Conservation (phyloP, 768 basidiomycete genomes). For the Dioszegia aurantiaca region DNA sequence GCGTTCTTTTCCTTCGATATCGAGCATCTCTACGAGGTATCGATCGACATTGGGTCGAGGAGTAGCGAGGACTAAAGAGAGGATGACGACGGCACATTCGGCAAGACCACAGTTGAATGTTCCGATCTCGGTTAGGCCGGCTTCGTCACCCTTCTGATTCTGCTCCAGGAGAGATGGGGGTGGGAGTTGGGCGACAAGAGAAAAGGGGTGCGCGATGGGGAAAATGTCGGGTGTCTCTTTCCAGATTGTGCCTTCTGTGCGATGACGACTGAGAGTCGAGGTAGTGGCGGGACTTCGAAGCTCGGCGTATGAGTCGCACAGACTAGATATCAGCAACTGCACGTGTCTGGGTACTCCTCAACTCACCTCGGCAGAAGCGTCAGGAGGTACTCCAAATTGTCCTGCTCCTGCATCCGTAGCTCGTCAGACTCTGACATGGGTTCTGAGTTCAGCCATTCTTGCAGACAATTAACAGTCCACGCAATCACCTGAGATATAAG, state of each 20-base stretch:
- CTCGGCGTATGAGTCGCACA: slow-evolving; percentile 85
- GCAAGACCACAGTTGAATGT: slow-evolving; percentile 73
- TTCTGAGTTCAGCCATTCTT: slow-evolving; percentile 71
- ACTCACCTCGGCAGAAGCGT: slow-evolving; percentile 76
- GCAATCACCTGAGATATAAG: slow-evolving; percentile 35
- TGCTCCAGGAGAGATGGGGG: slow-evolving; percentile 53
- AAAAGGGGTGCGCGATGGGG: slow-evolving; percentile 91
- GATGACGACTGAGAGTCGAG: slow-evolving; percentile 63
- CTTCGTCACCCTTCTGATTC: slow-evolving; percentile 53
- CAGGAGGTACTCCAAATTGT: slow-evolving; percentile 82
- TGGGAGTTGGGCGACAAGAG: slow-evolving; percentile 64
- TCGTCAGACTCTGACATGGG: slow-evolving; percentile 62
- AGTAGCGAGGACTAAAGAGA: slow-evolving; percentile 76
- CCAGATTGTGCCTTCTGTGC: slow-evolving; percentile 51
- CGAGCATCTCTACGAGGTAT: slow-evolving; percentile 74
- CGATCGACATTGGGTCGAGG: slow-evolving; percentile 71
- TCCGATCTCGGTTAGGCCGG: slow-evolving; percentile 48
- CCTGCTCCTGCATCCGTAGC: slow-evolving; percentile 74
- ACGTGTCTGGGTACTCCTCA: neutral
- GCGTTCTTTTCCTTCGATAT: slow-evolving; percentile 83
- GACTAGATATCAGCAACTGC: slow-evolving; percentile 54
- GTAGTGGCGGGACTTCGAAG: slow-evolving; percentile 67
- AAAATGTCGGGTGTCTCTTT: slow-evolving; percentile 72
- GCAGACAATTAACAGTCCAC: slow-evolving; percentile 81
- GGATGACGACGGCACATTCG: slow-evolving; percentile 78